A percentile compares a stretch with the other conserved stretches of the same genome.
Conservation (phyloP, 2,329 filamentous ascomycete species). For the Cercospora zeina region DNA sequence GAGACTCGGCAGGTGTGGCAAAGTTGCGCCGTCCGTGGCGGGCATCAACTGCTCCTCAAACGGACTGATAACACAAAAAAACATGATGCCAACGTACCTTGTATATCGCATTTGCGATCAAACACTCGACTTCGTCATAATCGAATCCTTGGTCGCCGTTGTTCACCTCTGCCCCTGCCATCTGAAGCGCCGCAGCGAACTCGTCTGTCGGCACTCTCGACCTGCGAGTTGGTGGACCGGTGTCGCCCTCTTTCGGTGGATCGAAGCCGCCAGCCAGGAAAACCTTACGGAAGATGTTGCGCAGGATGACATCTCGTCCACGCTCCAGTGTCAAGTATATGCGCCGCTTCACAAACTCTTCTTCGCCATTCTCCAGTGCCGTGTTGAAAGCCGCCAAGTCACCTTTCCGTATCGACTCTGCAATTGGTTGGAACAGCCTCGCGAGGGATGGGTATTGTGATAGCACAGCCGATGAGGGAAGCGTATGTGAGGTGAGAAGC, state of each 20-base stretch:
- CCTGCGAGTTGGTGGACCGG: conserved; percentile 60
- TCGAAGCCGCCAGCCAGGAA: conserved; percentile 83
- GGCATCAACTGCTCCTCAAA: conserved; percentile 6
- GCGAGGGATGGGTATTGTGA: conserved; percentile 74
- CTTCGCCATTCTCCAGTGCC: conserved; percentile 76
- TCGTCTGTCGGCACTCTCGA: conserved; percentile 81
- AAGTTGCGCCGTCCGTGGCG: conserved; percentile 19
- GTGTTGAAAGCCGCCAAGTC: conserved; percentile 81
- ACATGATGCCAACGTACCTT: conserved; percentile 63
- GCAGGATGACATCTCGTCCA: conserved; percentile 84
- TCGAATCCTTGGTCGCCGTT: conserved; percentile 67
- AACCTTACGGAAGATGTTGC: conserved; percentile 89
- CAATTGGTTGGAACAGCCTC: conserved; percentile 74
- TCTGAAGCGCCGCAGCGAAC: conserved; percentile 79
- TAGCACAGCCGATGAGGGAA: conserved; percentile 73
- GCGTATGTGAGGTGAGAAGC: conserved; percentile 79
- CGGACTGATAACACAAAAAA: neutral
- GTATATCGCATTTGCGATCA: conserved; percentile 96
- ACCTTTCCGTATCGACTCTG: conserved; percentile 74
- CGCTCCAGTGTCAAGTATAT: conserved; percentile 95
- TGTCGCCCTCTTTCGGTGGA: conserved; percentile 64
- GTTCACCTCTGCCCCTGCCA: conserved; percentile 57
- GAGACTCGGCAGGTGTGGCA: neutral
- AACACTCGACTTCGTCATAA: conserved; percentile 89
- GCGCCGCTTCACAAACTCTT: conserved; percentile 88